These are phyloP conservation scores for Chlamydomonas sp. DNA, from an alignment of 139 green algal species.

Conservation along the genomic window DNA sequence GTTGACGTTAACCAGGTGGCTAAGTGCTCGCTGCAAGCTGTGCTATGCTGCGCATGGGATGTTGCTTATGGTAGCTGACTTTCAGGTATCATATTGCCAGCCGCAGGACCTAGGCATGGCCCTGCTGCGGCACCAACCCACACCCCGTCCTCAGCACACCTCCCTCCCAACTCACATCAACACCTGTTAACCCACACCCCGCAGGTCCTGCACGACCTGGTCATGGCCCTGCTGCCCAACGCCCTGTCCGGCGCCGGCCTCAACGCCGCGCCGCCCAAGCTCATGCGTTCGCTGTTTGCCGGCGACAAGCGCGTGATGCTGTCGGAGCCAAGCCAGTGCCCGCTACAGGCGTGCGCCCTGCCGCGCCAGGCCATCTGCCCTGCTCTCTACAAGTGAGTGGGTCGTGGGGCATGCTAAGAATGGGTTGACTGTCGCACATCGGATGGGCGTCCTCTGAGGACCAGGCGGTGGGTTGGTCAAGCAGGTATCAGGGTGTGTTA, in stretches of 20 bases:
- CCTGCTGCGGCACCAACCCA: neutral
- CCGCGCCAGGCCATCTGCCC: slow-evolving; percentile 42
- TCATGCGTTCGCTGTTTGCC: slow-evolving; percentile 7
- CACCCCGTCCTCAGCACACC: neutral
- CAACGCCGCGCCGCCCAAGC: slow-evolving; percentile 10
- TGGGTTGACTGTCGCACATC: neutral
- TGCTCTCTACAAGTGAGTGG: slow-evolving; percentile 40
- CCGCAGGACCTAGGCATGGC: neutral
- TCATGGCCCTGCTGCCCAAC: slow-evolving; percentile 38
- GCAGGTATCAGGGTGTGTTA: no score
- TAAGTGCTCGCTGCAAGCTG: no score
- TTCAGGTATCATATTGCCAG: neutral
- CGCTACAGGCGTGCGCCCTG: slow-evolving; percentile 12
- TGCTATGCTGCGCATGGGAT: no score
- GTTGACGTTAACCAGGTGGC: no score
- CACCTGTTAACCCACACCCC: neutral
- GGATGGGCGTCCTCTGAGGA: neutral
- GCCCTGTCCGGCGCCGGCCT: neutral
- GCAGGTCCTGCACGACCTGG: slow-evolving; percentile 67
- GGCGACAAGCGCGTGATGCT: neutral
- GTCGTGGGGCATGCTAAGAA: neutral
- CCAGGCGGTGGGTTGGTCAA: no score
- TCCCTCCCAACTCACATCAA: neutral
- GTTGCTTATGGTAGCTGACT: no score
- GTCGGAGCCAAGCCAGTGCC: slow-evolving; percentile 2